Conservation (phyloP, 805 yeast species). For the Candida quercuum region DNA sequence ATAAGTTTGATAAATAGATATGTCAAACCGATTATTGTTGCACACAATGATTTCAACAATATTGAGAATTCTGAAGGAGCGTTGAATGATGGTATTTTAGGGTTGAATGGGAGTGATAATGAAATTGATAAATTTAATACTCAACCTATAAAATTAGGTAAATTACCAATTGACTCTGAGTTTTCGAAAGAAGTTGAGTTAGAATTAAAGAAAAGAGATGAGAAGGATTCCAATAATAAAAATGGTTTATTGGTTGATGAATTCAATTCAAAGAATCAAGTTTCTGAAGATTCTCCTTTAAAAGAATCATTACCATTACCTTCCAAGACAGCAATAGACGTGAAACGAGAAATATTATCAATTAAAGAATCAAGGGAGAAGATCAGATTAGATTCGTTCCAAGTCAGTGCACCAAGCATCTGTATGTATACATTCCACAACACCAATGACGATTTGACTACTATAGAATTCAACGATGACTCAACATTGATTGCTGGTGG, state of each 20-base stretch:
- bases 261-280: conserved; percentile 51
- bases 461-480: conserved; percentile 82
- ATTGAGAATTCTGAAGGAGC: conserved; percentile 29
- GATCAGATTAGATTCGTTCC: conserved; percentile 61
- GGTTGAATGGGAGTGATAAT: conserved; percentile 21
- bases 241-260: conserved; percentile 53
- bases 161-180: conserved; percentile 81
- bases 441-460: conserved; percentile 83
- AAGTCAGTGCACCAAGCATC: conserved; percentile 85
- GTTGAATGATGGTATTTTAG: conserved; percentile 32
- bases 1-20: conserved; percentile 84
- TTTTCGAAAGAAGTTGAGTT: conserved; percentile 79
- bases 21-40: conserved; percentile 43
- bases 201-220: conserved; percentile 77
- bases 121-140: conserved; percentile 60
- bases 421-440: conserved; percentile 98
- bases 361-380: conserved; percentile 80
- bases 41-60: conserved; percentile 37
- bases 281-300: conserved; percentile 53
- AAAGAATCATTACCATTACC: conserved; percentile 83
- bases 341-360: conserved; percentile 69
- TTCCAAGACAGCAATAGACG: conserved; percentile 69
- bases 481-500: conserved; percentile 89
- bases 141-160: conserved; percentile 75
- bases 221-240: conserved; percentile 38